Conservation (phyloP, 306 rosid genomes). For the Cucurbita argyrosperma region DNA sequence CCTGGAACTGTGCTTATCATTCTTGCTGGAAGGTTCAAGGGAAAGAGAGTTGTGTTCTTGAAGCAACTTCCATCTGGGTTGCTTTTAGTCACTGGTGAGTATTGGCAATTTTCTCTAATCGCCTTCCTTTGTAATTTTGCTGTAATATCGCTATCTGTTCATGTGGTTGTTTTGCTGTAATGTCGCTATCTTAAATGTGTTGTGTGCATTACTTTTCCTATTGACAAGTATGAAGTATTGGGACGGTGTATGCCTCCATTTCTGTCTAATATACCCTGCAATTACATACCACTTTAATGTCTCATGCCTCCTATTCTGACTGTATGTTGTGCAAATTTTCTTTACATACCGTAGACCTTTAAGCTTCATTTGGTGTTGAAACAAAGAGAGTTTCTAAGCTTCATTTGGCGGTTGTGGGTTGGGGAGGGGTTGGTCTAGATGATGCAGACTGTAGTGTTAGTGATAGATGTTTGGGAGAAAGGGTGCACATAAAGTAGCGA, state of each 20-base stretch:
- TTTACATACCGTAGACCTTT: too few relatives aligned
- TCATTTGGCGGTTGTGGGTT: too few relatives aligned
- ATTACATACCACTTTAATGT: too few relatives aligned
- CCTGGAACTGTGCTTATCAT: constrained; percentile 53
- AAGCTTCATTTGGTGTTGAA: too few relatives aligned
- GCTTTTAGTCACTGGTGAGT: constrained; percentile 55
- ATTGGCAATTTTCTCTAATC: neutral
- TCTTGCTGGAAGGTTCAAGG: constrained; percentile 66
- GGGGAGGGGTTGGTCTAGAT: too few relatives aligned
- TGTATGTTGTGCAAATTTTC: too few relatives aligned
- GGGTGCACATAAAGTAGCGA: neutral
- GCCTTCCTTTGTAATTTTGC: neutral
- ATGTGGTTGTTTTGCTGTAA: neutral
- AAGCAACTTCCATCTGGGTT: constrained; percentile 70
- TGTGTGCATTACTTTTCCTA: neutral
- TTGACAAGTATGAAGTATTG: too few relatives aligned
- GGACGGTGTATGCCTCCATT: too few relatives aligned
- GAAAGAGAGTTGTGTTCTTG: constrained; percentile 57
- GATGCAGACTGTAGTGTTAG: too few relatives aligned
- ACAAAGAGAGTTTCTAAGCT: too few relatives aligned
- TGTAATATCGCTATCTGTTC: neutral
- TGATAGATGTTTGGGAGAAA: neutral
- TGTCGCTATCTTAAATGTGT: neutral
- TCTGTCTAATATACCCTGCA: too few relatives aligned
- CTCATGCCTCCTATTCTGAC: too few relatives aligned